A percentile compares a stretch with the other conserved stretches of the same genome.
These are phyloP conservation scores for Solioccasus polychromus DNA, from an alignment of 768 basidiomycete genomes.

Conservation along the genomic window DNA sequence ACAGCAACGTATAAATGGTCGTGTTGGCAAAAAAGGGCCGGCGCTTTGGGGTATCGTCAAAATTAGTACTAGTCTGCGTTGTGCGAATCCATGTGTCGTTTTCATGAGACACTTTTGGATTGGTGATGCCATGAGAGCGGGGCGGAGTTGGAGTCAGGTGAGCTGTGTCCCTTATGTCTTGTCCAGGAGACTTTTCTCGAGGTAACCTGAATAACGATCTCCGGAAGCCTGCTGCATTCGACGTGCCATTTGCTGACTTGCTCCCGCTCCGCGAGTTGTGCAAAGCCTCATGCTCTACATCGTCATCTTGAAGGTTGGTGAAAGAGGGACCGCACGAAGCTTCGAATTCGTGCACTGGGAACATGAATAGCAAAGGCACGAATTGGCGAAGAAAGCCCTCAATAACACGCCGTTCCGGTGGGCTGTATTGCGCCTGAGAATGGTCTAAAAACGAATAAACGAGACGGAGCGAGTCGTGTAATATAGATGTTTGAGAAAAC, in stretches of 20 bases:
- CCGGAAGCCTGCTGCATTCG: constrained; percentile 59
- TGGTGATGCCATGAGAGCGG: constrained; percentile 1
- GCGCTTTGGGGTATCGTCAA: constrained; percentile 34
- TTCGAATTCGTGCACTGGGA: constrained; percentile 64
- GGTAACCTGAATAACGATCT: constrained; percentile 78
- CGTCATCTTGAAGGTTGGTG: constrained; percentile 39
- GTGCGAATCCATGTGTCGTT: constrained; percentile 60
- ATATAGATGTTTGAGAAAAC: constrained; percentile 72
- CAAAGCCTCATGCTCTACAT: constrained; percentile 26
- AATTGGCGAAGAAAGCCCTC: constrained; percentile 85
- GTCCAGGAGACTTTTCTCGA: constrained; percentile 49
- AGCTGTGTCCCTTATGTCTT: constrained; percentile 31
- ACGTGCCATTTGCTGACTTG: constrained; percentile 46
- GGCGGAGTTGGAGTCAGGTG: constrained; percentile 22
- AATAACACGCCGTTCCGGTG: constrained; percentile 74
- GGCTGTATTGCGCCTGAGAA: constrained; percentile 70
- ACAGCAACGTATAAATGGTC: constrained; percentile 86
- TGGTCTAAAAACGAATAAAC: constrained; percentile 90
- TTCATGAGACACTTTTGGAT: constrained; percentile 1
- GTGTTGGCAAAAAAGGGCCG: constrained; percentile 87
- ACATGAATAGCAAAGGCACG: constrained; percentile 78
- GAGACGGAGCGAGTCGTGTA: constrained; percentile 89
- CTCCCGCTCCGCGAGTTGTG: constrained; percentile 33
- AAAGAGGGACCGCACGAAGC: constrained; percentile 58
- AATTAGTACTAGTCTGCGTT: constrained; percentile 20